These are phyloP conservation scores for Buxus sempervirens DNA, from an alignment of 164 flowering plant species.

Conservation along the genomic window DNA sequence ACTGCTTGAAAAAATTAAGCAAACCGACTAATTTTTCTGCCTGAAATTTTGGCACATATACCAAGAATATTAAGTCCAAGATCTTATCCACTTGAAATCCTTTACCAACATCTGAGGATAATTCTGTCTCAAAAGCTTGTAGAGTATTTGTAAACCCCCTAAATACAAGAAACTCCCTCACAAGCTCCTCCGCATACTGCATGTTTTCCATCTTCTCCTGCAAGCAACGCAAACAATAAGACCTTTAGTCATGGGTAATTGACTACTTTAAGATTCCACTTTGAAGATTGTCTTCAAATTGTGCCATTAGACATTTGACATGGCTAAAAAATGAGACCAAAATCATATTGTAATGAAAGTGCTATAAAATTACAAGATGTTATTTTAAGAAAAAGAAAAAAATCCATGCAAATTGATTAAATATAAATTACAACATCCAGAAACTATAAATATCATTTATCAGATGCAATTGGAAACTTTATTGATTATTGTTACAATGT, in stretches of 20 bases:
- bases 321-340: too few species aligned
- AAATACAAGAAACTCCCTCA: conserved; percentile 83
- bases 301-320: neutral
- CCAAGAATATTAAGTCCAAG: conserved; percentile 66
- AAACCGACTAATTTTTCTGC: conserved; percentile 61
- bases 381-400: too few species aligned
- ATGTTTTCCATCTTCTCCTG: conserved; percentile 67
- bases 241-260: neutral
- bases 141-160: conserved; percentile 82
- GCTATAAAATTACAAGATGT: too few species aligned
- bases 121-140: conserved; percentile 67
- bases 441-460: too few species aligned
- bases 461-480: too few species aligned
- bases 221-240: conserved; percentile 3
- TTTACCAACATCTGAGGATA: conserved; percentile 74
- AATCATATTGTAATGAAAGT: too few species aligned
- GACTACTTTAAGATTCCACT: neutral
- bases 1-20: conserved; percentile 63
- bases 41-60: conserved; percentile 68
- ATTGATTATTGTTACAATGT: too few species aligned
- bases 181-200: conserved; percentile 85
- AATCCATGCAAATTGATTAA: too few species aligned
- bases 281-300: neutral
- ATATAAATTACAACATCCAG: too few species aligned
- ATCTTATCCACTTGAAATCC: conserved; percentile 87